Evolutionary conservation across 1,139 yeast species (phyloP), one percentile per base, ranked within the genome.

Genomic region (Yueomyces sp.): DNA sequence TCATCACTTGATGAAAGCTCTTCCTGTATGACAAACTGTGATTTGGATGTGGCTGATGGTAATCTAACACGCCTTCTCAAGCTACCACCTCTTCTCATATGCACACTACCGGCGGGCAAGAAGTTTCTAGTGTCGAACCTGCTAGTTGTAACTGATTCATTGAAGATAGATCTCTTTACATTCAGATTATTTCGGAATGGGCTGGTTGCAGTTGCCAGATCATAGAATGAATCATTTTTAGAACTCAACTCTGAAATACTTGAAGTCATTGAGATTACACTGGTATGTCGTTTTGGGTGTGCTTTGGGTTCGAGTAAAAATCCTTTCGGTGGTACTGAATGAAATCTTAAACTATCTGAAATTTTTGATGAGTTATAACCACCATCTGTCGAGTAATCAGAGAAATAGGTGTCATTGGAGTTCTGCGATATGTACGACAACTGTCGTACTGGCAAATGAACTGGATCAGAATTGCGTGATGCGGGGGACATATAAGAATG

Each of bases 361-460:
- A 44, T 45, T 40, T 46, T 54, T 39, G 49, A 49, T 12, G 58
- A 56, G 1, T 61, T 52, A 7, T 49, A 50, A 27, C 57, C 56
- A 0, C 61, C 64, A 32, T 61, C 64, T 5, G 64, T 60, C 1
- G 66, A 62, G 43, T 60, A 59, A 40, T 62, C 66, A 3, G 63
- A 64, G 31, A 51, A 54, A 29, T 73, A 72, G 1, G 78, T 73
- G 49, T 73, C 67, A 50, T 78, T 82, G 41, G 83, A 76, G 36
- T 72, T 54, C 50, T 78, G 84, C 0, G 89, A 80, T 2, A 80
- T 63, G 63, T 79, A 73, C 0, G 89, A 80, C 4, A 76, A 68
- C 2, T 89, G 87, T 42, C 91, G 64, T 3, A 26, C 42, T 44
- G 28, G 45, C 42, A 9, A 45, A 33, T 9, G 49, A 36, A 27